A percentile compares a stretch with the other conserved stretches of the same genome.
Conservation (phyloP, 2,329 filamentous ascomycete genomes). For the Phyllosticta capitalensis region DNA sequence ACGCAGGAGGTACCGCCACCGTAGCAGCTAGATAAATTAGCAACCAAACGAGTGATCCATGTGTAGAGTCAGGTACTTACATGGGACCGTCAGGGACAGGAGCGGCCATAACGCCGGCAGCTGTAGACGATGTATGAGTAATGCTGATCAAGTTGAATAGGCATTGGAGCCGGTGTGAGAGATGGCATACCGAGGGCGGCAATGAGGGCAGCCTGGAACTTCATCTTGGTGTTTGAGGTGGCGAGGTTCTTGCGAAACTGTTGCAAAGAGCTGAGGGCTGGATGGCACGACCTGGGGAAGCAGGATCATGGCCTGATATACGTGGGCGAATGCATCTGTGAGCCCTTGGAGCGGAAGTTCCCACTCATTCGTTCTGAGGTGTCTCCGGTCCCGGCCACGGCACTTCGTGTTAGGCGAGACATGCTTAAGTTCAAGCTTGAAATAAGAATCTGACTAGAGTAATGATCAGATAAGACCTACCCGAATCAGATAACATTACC, state of each 20-base stretch:
- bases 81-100: neutral
- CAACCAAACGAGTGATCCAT: neutral
- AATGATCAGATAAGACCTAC: neutral
- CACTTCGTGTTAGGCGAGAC: neutral
- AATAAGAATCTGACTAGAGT: neutral
- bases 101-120: neutral
- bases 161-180: neutral
- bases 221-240: neutral
- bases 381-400: neutral
- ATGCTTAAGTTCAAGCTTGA: neutral
- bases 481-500: neutral
- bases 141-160: neutral
- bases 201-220: neutral
- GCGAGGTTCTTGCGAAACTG: neutral
- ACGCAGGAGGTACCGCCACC: neutral
- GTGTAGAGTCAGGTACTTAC: neutral
- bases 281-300: neutral
- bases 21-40: neutral
- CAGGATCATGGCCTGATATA: neutral
- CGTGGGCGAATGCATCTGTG: neutral
- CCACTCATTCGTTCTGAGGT: neutral
- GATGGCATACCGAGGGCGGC: neutral
- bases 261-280: neutral
- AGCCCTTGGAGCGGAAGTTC: neutral
- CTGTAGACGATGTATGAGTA: neutral